phyloP scores from a whole-genome alignment of 345 rosid species.

The Trapa incisa region DNA sequence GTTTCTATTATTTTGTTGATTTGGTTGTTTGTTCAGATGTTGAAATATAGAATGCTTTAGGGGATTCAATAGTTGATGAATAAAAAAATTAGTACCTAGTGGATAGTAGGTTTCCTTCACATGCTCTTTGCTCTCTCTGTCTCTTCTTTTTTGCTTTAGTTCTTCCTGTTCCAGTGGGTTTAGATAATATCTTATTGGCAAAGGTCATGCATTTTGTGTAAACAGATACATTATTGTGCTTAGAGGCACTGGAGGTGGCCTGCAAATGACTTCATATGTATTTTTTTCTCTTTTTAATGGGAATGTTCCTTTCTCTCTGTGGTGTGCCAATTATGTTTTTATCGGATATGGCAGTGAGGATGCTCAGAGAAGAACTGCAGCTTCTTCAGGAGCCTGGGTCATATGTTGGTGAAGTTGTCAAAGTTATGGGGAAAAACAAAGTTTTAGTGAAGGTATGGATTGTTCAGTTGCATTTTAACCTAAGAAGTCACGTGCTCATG shows the following conservation, averaged over 20 bases:
- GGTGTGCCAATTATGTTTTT: neutral
- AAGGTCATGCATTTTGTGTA: neutral
- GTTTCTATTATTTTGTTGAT: neutral
- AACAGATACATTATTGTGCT: neutral
- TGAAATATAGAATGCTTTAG: neutral
- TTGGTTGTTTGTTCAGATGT: neutral
- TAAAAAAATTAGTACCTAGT: neutral
- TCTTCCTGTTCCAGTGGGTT: neutral
- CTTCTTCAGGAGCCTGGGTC: constrained; percentile 97
- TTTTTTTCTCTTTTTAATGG: neutral
- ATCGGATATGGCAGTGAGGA: constrained; percentile 39
- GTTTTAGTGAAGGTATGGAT: constrained; percentile 69
- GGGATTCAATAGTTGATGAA: neutral
- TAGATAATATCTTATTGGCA: neutral
- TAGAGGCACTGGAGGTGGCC: neutral
- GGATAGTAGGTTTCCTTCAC: no score
- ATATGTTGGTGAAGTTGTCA: constrained; percentile 94
- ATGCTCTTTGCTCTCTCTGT: neutral
- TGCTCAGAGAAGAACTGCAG: constrained; percentile 89
- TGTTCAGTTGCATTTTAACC: neutral
- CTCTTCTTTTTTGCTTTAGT: neutral
- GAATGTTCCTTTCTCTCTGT: neutral
- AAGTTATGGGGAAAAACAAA: constrained; percentile 93
- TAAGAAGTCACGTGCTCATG: neutral
- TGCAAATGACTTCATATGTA: neutral